Conservation (phyloP, 2,329 filamentous ascomycete genomes). For the Laburnicola sp. region DNA sequence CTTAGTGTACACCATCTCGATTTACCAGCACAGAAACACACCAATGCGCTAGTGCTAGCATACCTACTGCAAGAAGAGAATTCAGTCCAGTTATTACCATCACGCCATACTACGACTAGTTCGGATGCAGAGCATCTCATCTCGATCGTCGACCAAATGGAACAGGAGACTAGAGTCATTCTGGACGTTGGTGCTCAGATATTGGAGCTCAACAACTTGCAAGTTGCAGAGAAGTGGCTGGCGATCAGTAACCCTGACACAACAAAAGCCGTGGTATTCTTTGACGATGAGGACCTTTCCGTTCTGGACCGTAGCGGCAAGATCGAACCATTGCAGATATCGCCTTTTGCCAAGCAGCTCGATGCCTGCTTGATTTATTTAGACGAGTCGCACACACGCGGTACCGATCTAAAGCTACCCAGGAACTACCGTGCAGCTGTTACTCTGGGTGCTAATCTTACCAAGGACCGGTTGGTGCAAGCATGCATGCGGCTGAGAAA, state of each 20-base stretch:
- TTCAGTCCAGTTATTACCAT: conserved; percentile 33
- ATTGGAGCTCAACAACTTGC: conserved; percentile 57
- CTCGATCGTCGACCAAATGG: conserved; percentile 45
- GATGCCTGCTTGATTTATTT: conserved; percentile 67
- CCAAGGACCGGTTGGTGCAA: conserved; percentile 71
- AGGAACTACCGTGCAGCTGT: conserved; percentile 64
- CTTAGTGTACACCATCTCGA: conserved; percentile 61
- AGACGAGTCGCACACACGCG: conserved; percentile 71
- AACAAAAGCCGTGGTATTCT: conserved; percentile 56
- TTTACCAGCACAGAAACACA: conserved; percentile 59
- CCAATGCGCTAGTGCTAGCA: conserved; percentile 67
- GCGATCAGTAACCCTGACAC: conserved; percentile 49
- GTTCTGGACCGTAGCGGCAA: conserved; percentile 56
- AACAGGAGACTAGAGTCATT: conserved; percentile 58
- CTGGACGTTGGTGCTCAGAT: conserved; percentile 73
- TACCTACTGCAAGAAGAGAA: conserved; percentile 57
- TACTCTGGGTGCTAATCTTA: conserved; percentile 65
- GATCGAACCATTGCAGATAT: conserved; percentile 58
- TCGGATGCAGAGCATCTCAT: conserved; percentile 53
- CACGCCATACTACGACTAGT: not conserved
- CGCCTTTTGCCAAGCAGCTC: conserved; percentile 60
- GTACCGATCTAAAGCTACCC: conserved; percentile 68
- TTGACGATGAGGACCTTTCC: conserved; percentile 58
- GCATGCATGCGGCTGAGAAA: conserved; percentile 69
- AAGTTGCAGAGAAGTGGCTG: conserved; percentile 58